Base-by-base conservation (phyloP, 1,284 basidiomycete genomes). In the Megacollybia platyphylla region DNA sequence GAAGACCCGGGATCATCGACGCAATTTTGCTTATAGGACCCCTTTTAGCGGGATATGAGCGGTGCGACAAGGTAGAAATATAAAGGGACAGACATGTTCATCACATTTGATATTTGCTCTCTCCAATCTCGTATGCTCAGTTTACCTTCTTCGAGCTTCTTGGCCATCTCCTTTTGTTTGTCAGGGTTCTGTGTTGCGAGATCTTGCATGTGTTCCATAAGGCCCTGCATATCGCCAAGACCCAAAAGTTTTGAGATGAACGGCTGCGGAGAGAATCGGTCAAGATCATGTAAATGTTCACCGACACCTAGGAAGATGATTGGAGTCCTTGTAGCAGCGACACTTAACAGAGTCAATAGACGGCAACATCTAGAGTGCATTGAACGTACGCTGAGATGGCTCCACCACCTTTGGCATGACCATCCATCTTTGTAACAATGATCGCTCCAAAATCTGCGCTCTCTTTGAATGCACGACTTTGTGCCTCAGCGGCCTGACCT, bases 361-460 rank as follows among this genome's bases (percentile, higher is more conserved):
- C 37, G 7, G 40, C 17, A 40, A 46, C 42, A 30, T 2, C n/a
- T 28, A 38, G 20, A 27, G 28, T 36, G 36, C n/a, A 13, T 32
- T 41, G 7, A 31, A 72, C 87, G 50, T 63, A 93, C 92, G 94
- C 94, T 39, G 96, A 98, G 49, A 99, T 98, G 29, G 96, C 96
- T 46, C 96, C 96, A 62, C 96, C 96, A 51, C 96, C 96, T 61
- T 97, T 98, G 1, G 96, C 96, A 58, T 99, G 96, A 5, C 96
- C 96, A 55, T 99, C 96, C 77, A 99, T 91, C 66, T 99, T 99
- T 17, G 96, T 99, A 13, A 99, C 94, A 51, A 99, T 96, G 54
- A 99, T 98, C 1, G 94, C 93, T 52, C 94, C 96, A 60, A 97
- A 99, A 57, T 96, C 82, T 10, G 93, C 88, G 49, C 87, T 92